Percentiles rank a stretch among this genome's conserved stretches.
phyloP scores from a whole-genome alignment of 768 basidiomycete genomes.

The Lanmaoa rubissima region DNA sequence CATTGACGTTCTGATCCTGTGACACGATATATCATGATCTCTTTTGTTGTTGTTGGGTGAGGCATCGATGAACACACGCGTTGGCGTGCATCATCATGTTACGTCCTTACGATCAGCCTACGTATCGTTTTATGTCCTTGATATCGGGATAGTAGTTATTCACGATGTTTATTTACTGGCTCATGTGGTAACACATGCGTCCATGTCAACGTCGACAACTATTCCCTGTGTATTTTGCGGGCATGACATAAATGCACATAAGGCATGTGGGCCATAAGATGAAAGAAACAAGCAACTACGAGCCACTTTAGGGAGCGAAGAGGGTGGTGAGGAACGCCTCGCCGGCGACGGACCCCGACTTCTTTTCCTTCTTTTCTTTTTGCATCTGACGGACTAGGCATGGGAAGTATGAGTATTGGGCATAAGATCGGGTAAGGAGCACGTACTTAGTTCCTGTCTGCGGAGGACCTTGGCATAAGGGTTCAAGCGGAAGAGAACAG shows the following conservation, averaged over 20 bases:
- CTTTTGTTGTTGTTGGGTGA: not conserved
- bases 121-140: not conserved
- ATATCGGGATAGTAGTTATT: not conserved
- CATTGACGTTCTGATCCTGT: not conserved
- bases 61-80: not conserved
- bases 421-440: not conserved
- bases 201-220: not conserved
- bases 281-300: constrained; percentile 4
- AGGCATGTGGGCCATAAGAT: constrained; percentile 10
- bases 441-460: constrained; percentile 84
- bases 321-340: constrained; percentile 83
- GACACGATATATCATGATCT: not conserved
- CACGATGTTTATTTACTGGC: not conserved
- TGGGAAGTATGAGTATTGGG: constrained; percentile 4
- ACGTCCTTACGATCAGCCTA: not conserved
- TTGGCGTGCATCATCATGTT: not conserved
- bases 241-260: constrained; percentile 18
- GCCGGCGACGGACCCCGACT: constrained; percentile 67
- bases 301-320: constrained; percentile 70
- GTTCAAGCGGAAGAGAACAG: constrained; percentile 94
- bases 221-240: constrained; percentile 12
- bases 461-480: constrained; percentile 96
- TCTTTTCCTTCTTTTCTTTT: constrained; percentile 56
- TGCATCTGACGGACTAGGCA: constrained; percentile 67
- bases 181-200: not conserved